Evolutionary conservation across 768 basidiomycete species (phyloP), one percentile per base, ranked within the genome.

Genomic region (Calvatia gigantea): DNA sequence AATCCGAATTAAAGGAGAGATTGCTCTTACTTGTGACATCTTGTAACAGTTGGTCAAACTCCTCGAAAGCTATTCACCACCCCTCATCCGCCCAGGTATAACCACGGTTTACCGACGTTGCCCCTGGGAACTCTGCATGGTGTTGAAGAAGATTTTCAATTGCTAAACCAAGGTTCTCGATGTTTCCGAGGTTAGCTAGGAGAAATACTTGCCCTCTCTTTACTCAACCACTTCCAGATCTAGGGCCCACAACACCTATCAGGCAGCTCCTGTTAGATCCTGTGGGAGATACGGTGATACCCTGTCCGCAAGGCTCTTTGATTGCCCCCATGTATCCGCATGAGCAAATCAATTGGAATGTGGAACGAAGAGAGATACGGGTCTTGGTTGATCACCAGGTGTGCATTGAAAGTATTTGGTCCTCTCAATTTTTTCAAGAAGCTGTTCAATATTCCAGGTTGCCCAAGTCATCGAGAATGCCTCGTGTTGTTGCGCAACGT

Each of bases 1-100:
- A 29, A 47, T 6, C 42, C 12, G 29, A 17, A 28, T 12, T 4
- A 42, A 43, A 12, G 37, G 39, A 31, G 31, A 11, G 29, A 15
- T 45, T 17, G n/a, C 7, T n/a, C 23, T 29, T 9, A 29, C 51
- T 63, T 2, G 60, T 44, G 8, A 3, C 43, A 32, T 37, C 41
- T 49, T 31, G 4, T 23, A 7, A 2, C 60, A 92, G 90, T 97
- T 61, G 94, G 94, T 12, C 94, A 96, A 71, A 96, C 94, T 0
- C 94, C 94, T 8, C 79, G 85, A 25, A 94, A 92, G 64, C 78
- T 97, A 6, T 98, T 97, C 69, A 77, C 70, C 6, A 62, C 72
- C 0, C 80, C 90, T 2, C 95, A 97, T 75, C 92, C 93, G 0
- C 71, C 76, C 25, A 80, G 93, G 28, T 83, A 85, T 58, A 77